Conservation (phyloP, 306 rosid genomes). For the Prinsepia uniflora region DNA sequence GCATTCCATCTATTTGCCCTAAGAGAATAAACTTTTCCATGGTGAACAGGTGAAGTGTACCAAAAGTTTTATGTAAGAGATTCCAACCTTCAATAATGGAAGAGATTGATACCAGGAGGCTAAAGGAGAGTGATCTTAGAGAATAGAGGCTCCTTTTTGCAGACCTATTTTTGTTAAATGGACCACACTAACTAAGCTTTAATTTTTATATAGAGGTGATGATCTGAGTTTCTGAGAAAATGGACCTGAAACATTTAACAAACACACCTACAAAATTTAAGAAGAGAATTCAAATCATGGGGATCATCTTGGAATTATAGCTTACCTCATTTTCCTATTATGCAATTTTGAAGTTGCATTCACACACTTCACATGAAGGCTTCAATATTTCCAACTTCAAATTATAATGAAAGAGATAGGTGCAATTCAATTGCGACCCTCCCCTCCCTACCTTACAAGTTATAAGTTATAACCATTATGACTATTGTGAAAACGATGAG, state of each 20-base stretch:
- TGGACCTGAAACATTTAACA: constrained; percentile 26
- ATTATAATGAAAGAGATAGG: neutral
- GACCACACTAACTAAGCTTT: constrained; percentile 38
- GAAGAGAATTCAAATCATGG: neutral
- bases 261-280: neutral
- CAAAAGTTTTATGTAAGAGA: neutral
- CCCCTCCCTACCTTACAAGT: neutral
- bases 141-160: neutral
- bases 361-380: constrained; percentile 9
- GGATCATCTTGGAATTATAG: neutral
- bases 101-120: neutral
- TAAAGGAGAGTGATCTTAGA: neutral
- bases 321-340: neutral
- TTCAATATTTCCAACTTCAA: constrained; percentile 3
- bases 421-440: neutral
- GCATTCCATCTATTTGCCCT: neutral
- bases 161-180: constrained; percentile 15
- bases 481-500: neutral
- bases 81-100: neutral
- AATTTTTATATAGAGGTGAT: constrained; percentile 2
- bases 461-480: neutral
- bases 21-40: neutral
- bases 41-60: neutral
- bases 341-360: constrained; percentile 5
- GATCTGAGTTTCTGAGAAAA: constrained; percentile 4